phyloP scores from a whole-genome alignment of 1,139 yeast species.

The Scheffersomyces quercinus region DNA sequence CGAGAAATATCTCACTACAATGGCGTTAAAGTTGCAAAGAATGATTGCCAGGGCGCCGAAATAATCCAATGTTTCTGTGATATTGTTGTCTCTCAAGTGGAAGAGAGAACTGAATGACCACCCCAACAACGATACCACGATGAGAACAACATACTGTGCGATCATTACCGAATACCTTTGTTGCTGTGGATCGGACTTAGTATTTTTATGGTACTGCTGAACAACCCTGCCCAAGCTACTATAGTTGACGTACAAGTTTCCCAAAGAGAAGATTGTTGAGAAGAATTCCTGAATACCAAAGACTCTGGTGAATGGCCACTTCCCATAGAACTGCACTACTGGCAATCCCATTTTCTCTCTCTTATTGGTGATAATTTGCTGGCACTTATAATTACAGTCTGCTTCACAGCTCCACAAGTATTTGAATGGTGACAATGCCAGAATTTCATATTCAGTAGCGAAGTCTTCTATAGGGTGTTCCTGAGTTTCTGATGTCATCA shows the following conservation, averaged over 20 bases:
- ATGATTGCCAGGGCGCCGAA: conserved; percentile 47
- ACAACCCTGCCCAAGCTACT: conserved; percentile 28
- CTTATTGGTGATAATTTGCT: conserved; percentile 33
- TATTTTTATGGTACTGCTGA: conserved; percentile 24
- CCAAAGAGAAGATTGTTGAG: conserved; percentile 38
- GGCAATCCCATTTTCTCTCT: conserved; percentile 20
- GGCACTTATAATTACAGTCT: conserved; percentile 47
- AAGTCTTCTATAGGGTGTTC: conserved; percentile 3
- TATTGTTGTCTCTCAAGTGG: conserved; percentile 40
- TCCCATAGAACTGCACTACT: conserved; percentile 46
- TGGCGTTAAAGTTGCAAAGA: conserved; percentile 38
- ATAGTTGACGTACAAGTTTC: conserved; percentile 40
- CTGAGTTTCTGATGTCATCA: conserved; percentile 3
- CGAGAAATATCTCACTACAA: conserved; percentile 32
- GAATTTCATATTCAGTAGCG: conserved; percentile 7
- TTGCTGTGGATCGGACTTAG: conserved; percentile 6
- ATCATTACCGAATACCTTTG: conserved; percentile 25
- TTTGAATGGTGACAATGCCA: conserved; percentile 4
- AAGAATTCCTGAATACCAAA: conserved; percentile 42
- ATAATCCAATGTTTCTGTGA: conserved; percentile 46
- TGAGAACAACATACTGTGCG: conserved; percentile 30
- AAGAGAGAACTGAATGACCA: conserved; percentile 43
- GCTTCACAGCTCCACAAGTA: conserved; percentile 38
- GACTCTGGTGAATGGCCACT: conserved; percentile 46
- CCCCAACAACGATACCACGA: conserved; percentile 34